A percentile compares a stretch with the other conserved stretches of the same genome.
Conservation (phyloP, 1,139 yeast genomes). For the Zygosaccharomyces sapae region DNA sequence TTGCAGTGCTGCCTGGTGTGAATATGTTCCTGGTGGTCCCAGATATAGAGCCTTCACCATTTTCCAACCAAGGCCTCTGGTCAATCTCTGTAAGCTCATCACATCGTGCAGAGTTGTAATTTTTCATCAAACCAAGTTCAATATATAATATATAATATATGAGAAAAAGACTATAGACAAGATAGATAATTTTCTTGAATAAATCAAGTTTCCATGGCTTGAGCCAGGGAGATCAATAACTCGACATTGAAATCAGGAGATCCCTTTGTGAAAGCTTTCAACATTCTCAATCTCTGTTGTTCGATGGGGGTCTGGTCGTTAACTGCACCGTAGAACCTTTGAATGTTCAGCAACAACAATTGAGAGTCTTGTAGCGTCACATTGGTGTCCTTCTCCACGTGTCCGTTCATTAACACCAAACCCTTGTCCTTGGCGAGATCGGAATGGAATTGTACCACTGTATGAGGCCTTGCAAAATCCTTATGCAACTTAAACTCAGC, state of each 20-base stretch:
- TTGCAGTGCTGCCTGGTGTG: constrained; percentile 88
- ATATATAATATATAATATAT: background rate
- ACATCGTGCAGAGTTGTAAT: background rate
- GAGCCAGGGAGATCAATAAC: constrained; percentile 62
- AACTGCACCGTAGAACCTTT: constrained; percentile 81
- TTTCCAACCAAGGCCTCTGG: background rate
- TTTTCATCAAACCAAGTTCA: background rate
- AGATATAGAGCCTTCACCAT: constrained; percentile 55
- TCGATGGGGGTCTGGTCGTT: constrained; percentile 43
- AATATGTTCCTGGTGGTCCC: constrained; percentile 89
- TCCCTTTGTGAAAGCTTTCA: constrained; percentile 68
- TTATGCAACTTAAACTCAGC: constrained; percentile 89
- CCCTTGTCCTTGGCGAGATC: constrained; percentile 63
- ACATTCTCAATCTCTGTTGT: constrained; percentile 50
- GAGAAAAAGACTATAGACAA: constrained; percentile 7
- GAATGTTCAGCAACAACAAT: constrained; percentile 70
- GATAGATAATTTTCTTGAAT: background rate
- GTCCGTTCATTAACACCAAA: constrained; percentile 82
- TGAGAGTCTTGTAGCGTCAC: constrained; percentile 67
- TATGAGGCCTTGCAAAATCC: constrained; percentile 93
- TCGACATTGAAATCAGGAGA: constrained; percentile 61
- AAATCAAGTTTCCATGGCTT: constrained; percentile 55
- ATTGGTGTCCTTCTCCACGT: constrained; percentile 66
- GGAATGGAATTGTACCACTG: constrained; percentile 82
- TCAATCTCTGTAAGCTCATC: background rate